Conservation (phyloP, 768 basidiomycete species). For the Podaxis rugospora region DNA sequence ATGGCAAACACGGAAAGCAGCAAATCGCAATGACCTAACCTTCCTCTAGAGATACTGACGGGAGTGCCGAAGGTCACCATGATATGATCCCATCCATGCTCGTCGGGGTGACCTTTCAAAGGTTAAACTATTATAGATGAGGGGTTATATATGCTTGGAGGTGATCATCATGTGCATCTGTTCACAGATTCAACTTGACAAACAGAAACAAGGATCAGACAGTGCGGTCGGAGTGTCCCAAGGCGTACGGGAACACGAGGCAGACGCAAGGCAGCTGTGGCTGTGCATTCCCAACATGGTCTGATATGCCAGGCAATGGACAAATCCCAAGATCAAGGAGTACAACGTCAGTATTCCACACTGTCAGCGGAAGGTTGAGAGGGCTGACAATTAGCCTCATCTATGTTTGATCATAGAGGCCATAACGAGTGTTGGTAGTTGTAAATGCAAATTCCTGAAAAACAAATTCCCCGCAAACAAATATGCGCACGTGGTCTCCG, state of each 20-base stretch:
- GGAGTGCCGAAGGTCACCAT: too few relatives aligned
- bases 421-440: neutral
- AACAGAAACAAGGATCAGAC: neutral
- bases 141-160: too few relatives aligned
- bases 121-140: too few relatives aligned
- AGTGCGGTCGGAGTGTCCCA: neutral
- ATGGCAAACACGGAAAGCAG: too few relatives aligned
- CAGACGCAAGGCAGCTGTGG: neutral
- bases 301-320: neutral
- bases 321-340: neutral
- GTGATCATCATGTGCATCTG: too few relatives aligned
- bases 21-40: too few relatives aligned
- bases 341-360: neutral
- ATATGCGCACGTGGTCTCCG: slow-evolving; percentile 8
- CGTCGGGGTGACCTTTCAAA: too few relatives aligned
- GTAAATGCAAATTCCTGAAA: neutral
- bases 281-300: neutral
- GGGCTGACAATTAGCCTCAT: neutral
- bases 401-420: neutral
- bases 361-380: neutral
- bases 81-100: too few relatives aligned
- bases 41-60: too few relatives aligned
- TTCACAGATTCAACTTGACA: neutral
- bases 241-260: neutral
- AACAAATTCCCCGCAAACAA: neutral